Conservation (phyloP, 371 early-diverging fungal species). For the Mucor lusitanicus region DNA sequence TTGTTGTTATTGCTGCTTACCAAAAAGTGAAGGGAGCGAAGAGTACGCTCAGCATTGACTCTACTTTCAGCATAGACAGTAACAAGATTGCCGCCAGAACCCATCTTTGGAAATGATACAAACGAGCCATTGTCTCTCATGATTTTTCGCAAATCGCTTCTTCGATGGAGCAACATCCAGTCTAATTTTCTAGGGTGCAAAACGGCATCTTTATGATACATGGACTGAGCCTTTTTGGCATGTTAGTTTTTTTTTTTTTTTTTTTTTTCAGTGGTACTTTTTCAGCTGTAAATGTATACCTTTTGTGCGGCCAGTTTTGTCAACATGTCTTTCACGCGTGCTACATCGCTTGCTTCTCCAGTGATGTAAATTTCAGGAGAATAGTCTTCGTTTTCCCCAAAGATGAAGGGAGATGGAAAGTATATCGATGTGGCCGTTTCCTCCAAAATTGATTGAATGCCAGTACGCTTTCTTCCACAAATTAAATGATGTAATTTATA, state of each 20-base stretch:
- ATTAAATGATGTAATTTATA: conserved; percentile 54
- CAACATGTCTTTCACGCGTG: conserved; percentile 35
- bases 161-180: conserved; percentile 72
- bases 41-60: conserved; percentile 76
- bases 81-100: conserved; percentile 54
- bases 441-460: conserved; percentile 65
- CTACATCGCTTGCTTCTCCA: conserved; percentile 28
- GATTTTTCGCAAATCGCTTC: conserved; percentile 65
- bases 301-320: conserved; percentile 37
- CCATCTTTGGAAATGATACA: conserved; percentile 37
- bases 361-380: conserved; percentile 37
- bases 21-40: conserved; percentile 62
- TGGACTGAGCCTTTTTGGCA: conserved; percentile 44
- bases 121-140: conserved; percentile 74
- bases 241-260: background rate
- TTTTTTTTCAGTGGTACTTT: background rate
- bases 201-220: conserved; percentile 52
- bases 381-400: conserved; percentile 17
- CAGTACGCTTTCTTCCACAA: conserved; percentile 65
- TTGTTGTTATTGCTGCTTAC: conserved; percentile 9
- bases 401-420: conserved; percentile 61
- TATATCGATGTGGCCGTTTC: conserved; percentile 68
- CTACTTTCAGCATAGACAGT: conserved; percentile 69
- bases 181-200: conserved; percentile 72
- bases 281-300: conserved; percentile 16